Evolutionary conservation across 768 basidiomycete genomes (phyloP).

Genomic region (Kwoniella pini): DNA sequence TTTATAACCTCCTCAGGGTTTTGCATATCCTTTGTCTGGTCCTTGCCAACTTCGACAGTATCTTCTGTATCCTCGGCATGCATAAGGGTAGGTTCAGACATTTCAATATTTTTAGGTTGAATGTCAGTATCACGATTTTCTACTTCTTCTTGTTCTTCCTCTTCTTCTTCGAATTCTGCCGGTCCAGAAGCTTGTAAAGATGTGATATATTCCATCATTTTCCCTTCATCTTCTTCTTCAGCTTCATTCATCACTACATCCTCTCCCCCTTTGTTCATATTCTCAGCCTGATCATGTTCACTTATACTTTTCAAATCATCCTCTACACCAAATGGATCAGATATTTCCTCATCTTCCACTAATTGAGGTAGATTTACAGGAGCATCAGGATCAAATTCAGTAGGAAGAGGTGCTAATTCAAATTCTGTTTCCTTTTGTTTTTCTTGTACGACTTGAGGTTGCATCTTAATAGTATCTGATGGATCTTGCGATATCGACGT

Average conservation of each 20-base stretch:
- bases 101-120: background rate
- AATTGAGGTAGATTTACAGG: background rate
- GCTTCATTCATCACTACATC: background rate
- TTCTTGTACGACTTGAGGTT: too few species aligned
- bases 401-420: conserved; percentile 14
- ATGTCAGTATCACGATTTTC: background rate
- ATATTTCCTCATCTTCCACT: background rate
- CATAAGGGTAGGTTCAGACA: too few species aligned
- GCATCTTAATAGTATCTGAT: too few species aligned
- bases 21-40: background rate
- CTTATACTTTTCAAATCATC: conserved; percentile 3
- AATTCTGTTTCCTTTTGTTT: conserved; percentile 4
- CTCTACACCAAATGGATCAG: conserved; percentile 14
- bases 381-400: conserved; percentile 14
- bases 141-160: background rate
- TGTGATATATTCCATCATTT: conserved; percentile 24
- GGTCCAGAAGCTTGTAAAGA: conserved; percentile 6
- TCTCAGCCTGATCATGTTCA: conserved; percentile 1
- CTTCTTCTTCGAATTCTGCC: conserved; percentile 9
- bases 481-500: too few species aligned
- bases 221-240: conserved; percentile 15
- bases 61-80: too few species aligned
- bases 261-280: background rate
- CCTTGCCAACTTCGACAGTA: background rate
- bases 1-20: conserved; percentile 5